These are phyloP conservation scores for Clathrospora elynae DNA, from an alignment of 2,329 filamentous ascomycete species.

Conservation along the genomic window DNA sequence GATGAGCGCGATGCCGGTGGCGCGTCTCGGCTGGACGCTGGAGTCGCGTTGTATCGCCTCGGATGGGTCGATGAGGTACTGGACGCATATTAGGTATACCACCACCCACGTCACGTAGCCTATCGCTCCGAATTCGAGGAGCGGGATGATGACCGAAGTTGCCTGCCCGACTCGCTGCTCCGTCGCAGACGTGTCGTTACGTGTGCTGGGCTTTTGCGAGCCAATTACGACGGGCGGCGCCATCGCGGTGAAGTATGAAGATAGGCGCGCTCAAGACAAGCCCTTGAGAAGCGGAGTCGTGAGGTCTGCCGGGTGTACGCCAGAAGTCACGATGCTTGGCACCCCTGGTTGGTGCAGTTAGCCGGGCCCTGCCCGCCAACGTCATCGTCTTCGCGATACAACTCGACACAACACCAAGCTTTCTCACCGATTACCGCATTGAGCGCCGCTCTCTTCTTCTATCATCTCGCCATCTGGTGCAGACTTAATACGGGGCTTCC, in stretches of 20 bases:
- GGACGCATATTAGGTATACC: constrained; percentile 64
- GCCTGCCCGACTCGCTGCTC: constrained; percentile 57
- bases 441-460: too few species aligned
- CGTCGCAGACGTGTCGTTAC: constrained; percentile 24
- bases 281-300: constrained; percentile 7
- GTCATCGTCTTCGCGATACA: too few species aligned
- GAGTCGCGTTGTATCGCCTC: constrained; percentile 23
- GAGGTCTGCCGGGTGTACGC: constrained; percentile 4
- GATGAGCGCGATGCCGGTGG: constrained; percentile 70
- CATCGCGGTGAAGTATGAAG: constrained; percentile 17
- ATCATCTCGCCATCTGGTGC: too few species aligned
- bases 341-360: neutral
- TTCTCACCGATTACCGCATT: too few species aligned
- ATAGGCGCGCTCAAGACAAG: constrained; percentile 7
- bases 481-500: too few species aligned
- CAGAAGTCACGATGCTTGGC: constrained; percentile 5
- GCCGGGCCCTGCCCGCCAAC: too few species aligned
- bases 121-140: constrained; percentile 68
- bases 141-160: constrained; percentile 70
- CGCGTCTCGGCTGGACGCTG: constrained; percentile 50
- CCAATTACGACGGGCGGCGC: constrained; percentile 25
- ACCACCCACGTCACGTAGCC: constrained; percentile 74
- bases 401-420: too few species aligned
- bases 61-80: constrained; percentile 68
- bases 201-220: constrained; percentile 31